Evolutionary conservation across 805 yeast species (phyloP).

Genomic region (Yamadazyma insecticola): DNA sequence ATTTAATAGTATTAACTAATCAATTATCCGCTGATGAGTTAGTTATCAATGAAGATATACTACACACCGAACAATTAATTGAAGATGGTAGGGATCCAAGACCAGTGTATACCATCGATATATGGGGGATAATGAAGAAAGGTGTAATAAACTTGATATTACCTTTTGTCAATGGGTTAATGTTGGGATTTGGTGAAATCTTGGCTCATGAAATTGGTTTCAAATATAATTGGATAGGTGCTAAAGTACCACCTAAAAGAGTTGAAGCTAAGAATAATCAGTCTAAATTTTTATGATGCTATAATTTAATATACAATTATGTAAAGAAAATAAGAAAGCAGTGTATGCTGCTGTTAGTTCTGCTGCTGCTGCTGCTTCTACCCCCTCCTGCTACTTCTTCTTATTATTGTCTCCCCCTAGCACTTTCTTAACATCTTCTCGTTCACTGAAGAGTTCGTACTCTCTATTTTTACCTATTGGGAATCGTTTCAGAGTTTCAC

Average conservation of each 20-base stretch:
- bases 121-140: conserved; percentile 40
- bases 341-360: background rate
- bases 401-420: background rate
- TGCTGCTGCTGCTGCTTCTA: background rate
- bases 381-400: background rate
- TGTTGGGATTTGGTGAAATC: conserved; percentile 95
- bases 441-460: conserved; percentile 45
- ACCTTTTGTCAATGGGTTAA: conserved; percentile 89
- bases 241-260: conserved; percentile 47
- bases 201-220: conserved; percentile 91
- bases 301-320: too few relatives aligned
- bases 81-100: conserved; percentile 9
- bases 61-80: conserved; percentile 18
- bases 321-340: too few relatives aligned
- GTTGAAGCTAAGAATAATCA: conserved; percentile 22
- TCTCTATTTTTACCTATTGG: conserved; percentile 57
- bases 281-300: conserved; percentile 6
- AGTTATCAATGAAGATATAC: conserved; percentile 23
- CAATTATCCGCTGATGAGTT: conserved; percentile 29
- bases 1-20: conserved; percentile 16
- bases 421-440: conserved; percentile 17
- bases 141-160: conserved; percentile 70
- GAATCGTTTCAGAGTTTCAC: conserved; percentile 51
- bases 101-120: conserved; percentile 12
- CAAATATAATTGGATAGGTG: conserved; percentile 70